Base-by-base conservation (phyloP, 768 basidiomycete species). In the Boletus vermiculosoides region DNA sequence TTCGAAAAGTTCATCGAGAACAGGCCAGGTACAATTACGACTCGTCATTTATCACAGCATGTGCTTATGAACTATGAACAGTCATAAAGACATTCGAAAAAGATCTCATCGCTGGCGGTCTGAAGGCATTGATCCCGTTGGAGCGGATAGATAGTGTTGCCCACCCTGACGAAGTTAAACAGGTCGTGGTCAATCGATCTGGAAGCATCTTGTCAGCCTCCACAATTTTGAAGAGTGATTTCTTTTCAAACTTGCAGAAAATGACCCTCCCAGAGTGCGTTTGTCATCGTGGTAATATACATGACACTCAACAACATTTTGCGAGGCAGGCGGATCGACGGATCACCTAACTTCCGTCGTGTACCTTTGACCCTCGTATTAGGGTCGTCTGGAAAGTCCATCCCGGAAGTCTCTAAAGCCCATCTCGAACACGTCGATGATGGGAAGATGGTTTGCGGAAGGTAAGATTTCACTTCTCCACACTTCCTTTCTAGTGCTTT, bases 11-110 rank as follows among this genome's bases (percentile, higher is more conserved):
- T 88, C 62, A 87, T 98, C 31, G 83, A 87, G 67, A 83, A 83
- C 60, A 79, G 91, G 44, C 97, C 96, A 61, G 94, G 93, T 92
- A 69, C 45, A 73, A 56, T 15, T 13, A 34, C 23, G 5, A 12
- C 5, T 36, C n/a, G 7, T 15, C 7, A 42, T 31, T 42, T 31
- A 30, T 36, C 23, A 33, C 12, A 33, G n/a, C n/a, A 25, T 34
- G 16, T 23, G 20, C 37, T 54, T 34, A 55, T 55, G 31, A 50
- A 25, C 18, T n/a, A 4, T 31, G 25, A 36, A 44, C 56, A 90
- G 96, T 98, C 15, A 94, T 98, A 74, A 89, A 88, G 70, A 99
- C 97, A 0, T 95, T 98, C 57, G 86, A 94, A 75, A 93, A 91
- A 57, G 97, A 98, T 59, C 80, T 99, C 45, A 73, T 85, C 42